phyloP scores from a whole-genome alignment of 139 green algal species.

The Spirogloea muscicola region DNA sequence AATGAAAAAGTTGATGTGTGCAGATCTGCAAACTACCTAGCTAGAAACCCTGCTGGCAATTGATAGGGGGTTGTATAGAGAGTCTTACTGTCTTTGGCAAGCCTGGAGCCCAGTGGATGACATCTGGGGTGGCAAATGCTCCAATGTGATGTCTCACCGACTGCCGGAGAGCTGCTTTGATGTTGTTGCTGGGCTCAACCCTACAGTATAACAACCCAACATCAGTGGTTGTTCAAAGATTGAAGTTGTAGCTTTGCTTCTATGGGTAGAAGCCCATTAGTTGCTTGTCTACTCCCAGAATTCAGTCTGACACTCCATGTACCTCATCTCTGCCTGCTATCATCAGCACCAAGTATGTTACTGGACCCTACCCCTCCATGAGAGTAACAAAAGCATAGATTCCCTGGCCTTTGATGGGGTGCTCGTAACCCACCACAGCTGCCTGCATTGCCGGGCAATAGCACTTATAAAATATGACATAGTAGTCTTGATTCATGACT shows the following conservation, averaged over 20 bases:
- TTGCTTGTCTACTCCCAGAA: no score
- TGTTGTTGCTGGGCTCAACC: constrained; percentile 29
- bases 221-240: no score
- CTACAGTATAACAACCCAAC: constrained; percentile 3
- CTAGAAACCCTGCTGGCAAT: no score
- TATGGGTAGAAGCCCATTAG: no score
- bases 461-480: no score
- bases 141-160: constrained; percentile 65
- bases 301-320: no score
- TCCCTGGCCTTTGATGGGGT: constrained; percentile 85
- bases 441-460: no score
- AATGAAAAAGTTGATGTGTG: no score
- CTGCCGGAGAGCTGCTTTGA: constrained; percentile 69
- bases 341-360: not conserved
- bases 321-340: constrained; percentile 7
- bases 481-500: no score
- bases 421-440: constrained; percentile 87
- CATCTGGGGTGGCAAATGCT: constrained; percentile 88
- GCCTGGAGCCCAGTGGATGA: constrained; percentile 87
- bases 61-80: no score
- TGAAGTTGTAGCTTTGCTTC: no score
- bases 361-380: constrained; percentile 54
- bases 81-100: constrained; percentile 82
- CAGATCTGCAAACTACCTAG: no score
- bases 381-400: constrained; percentile 97